Evolutionary conservation across 345 rosid species (phyloP).

Genomic region (Carallia pectinifolia): DNA sequence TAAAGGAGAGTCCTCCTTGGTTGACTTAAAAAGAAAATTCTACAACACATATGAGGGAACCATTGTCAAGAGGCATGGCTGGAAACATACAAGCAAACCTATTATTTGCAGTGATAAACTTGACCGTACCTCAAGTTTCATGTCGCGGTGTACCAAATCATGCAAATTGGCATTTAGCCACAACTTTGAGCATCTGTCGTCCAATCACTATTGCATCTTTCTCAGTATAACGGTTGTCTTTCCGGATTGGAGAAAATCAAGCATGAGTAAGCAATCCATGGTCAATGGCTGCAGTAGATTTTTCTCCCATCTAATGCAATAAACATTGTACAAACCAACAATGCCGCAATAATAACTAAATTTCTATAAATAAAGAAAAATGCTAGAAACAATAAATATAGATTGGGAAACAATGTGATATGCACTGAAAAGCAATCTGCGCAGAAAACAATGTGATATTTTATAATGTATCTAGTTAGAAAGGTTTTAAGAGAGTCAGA

Average conservation of each 20-base stretch:
- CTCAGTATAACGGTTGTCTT: constrained; percentile 77
- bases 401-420: too few relatives aligned
- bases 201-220: constrained; percentile 87
- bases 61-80: constrained; percentile 12
- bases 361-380: too few relatives aligned
- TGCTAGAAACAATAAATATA: too few relatives aligned
- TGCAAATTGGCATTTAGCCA: constrained; percentile 89
- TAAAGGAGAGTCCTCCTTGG: constrained; percentile 64
- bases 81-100: background rate
- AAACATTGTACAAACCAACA: too few relatives aligned
- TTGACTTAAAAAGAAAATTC: constrained; percentile 95
- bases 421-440: too few relatives aligned
- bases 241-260: constrained; percentile 47
- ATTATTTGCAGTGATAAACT: constrained; percentile 3
- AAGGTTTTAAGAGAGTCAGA: too few relatives aligned
- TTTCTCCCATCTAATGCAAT: too few relatives aligned
- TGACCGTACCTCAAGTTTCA: constrained; percentile 94
- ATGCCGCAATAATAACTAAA: too few relatives aligned
- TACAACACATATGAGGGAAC: constrained; percentile 25
- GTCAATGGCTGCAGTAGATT: background rate
- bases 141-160: constrained; percentile 92
- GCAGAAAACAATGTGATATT: too few relatives aligned
- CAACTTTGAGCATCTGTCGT: constrained; percentile 90
- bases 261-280: constrained; percentile 12
- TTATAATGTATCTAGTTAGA: too few relatives aligned